phyloP scores from a whole-genome alignment of 2,329 filamentous ascomycete species.

The Ophiosphaerella herpotricha region DNA sequence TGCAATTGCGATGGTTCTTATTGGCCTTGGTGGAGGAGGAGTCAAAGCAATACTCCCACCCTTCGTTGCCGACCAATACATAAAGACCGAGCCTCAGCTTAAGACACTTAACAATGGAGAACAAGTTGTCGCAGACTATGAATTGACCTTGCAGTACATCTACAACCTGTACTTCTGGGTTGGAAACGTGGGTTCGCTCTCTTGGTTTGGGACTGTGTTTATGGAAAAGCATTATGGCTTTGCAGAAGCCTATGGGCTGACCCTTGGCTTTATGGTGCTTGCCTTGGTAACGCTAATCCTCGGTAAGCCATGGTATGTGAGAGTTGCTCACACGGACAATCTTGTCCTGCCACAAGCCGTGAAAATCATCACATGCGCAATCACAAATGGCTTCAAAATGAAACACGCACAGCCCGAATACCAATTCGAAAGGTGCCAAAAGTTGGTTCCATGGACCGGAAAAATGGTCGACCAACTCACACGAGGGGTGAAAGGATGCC shows the following conservation, averaged over 20 bases:
- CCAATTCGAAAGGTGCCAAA: slow-evolving; percentile 23
- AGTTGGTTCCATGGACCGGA: slow-evolving; percentile 31
- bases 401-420: slow-evolving; percentile 29
- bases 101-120: slow-evolving; percentile 34
- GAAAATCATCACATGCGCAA: slow-evolving; percentile 32
- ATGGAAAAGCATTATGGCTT: slow-evolving; percentile 71
- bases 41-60: slow-evolving; percentile 43
- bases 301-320: slow-evolving; percentile 25
- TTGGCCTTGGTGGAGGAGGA: slow-evolving; percentile 48
- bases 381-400: slow-evolving; percentile 34
- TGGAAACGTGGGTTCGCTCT: slow-evolving; percentile 70
- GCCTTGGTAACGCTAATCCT: slow-evolving; percentile 60
- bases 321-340: slow-evolving; percentile 26
- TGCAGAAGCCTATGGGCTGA: slow-evolving; percentile 66
- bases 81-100: slow-evolving; percentile 21
- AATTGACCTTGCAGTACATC: slow-evolving; percentile 45
- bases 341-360: slow-evolving; percentile 27
- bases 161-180: slow-evolving; percentile 49
- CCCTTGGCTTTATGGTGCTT: slow-evolving; percentile 66
- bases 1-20: slow-evolving; percentile 38
- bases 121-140: slow-evolving; percentile 38
- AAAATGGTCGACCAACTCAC: slow-evolving; percentile 34
- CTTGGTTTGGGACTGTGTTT: slow-evolving; percentile 64
- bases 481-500: slow-evolving; percentile 37
- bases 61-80: slow-evolving; percentile 46